Percentiles rank a stretch among this genome's conserved stretches.
Conservation (phyloP, 2,329 filamentous ascomycete species). For the Colletotrichum kahawae region DNA sequence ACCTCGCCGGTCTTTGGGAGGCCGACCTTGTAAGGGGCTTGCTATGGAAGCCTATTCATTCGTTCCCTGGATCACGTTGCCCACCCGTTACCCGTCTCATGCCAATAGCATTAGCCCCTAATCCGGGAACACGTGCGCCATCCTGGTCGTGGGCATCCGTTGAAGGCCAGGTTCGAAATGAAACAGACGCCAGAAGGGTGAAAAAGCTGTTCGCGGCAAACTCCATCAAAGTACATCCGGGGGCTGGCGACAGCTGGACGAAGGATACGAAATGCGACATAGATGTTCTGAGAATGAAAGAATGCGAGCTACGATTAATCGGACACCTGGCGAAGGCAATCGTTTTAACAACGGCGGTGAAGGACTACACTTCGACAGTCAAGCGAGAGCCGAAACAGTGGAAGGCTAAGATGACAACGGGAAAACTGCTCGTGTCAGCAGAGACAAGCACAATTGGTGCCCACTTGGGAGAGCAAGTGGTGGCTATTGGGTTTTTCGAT, state of each 20-base stretch:
- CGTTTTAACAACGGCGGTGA: background rate
- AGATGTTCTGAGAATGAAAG: background rate
- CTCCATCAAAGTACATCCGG: background rate
- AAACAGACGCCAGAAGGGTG: background rate
- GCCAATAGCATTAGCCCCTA: background rate
- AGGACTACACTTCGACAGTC: background rate
- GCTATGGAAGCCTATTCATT: background rate
- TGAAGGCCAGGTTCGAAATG: background rate
- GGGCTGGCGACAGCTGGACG: background rate
- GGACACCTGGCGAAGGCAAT: background rate
- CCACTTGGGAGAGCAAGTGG: background rate
- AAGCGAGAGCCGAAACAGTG: background rate
- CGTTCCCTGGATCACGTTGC: background rate
- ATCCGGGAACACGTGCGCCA: background rate
- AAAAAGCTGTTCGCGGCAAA: background rate
- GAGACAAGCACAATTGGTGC: background rate
- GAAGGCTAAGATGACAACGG: background rate
- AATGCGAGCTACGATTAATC: background rate
- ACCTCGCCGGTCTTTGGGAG: constrained; percentile 7
- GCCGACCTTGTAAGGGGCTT: background rate
- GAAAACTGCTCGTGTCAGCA: background rate
- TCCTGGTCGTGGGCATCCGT: constrained; percentile 11
- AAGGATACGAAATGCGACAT: background rate
- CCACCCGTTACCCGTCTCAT: background rate
- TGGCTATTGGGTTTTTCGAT: background rate